Percentiles rank a stretch among this genome's conserved stretches.
These are phyloP conservation scores for Coprinopsis strossmayeri DNA, from an alignment of 768 basidiomycete genomes.

Conservation along the genomic window DNA sequence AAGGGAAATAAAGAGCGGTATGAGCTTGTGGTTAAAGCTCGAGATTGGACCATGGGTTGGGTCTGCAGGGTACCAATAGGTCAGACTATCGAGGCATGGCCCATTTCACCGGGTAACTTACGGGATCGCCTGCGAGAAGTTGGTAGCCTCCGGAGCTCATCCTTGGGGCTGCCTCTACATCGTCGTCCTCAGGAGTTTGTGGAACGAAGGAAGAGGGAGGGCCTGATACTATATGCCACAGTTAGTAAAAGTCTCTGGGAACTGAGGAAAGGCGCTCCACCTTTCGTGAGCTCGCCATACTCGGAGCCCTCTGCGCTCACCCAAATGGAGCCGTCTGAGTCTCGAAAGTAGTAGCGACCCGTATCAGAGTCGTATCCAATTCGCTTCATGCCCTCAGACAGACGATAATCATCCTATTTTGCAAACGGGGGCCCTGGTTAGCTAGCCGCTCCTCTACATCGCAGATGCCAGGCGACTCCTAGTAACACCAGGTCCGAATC, in stretches of 20 bases:
- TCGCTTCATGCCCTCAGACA: slow-evolving; percentile 55
- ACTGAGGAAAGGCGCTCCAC: slow-evolving; percentile 20
- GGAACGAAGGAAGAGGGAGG: slow-evolving; percentile 17
- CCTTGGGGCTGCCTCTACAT: slow-evolving; percentile 51
- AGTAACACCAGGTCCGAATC: too few species aligned
- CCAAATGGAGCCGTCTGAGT: slow-evolving; percentile 50
- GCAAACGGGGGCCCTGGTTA: slow-evolving; percentile 3
- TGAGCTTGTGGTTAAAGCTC: slow-evolving; percentile 26
- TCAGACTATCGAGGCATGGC: too few species aligned
- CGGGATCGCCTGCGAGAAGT: slow-evolving; percentile 44
- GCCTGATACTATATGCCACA: slow-evolving; percentile 20
- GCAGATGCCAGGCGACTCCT: too few species aligned
- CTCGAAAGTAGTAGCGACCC: slow-evolving; percentile 58
- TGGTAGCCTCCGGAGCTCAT: slow-evolving; percentile 50
- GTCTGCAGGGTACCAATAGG: too few species aligned
- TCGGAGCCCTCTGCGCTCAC: slow-evolving; percentile 52
- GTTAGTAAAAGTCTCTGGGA: background rate
- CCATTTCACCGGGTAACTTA: slow-evolving; percentile 29
- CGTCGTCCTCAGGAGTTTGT: slow-evolving; percentile 24
- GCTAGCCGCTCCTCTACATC: background rate
- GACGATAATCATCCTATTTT: slow-evolving; percentile 41
- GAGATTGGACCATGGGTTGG: slow-evolving; percentile 21
- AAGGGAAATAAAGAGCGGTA: slow-evolving; percentile 66
- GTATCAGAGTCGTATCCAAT: slow-evolving; percentile 75
- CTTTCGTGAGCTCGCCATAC: slow-evolving; percentile 50